These are phyloP conservation scores for Nicotiana obtusifolia DNA, from an alignment of 257 asterid genomes.

Conservation along the genomic window DNA sequence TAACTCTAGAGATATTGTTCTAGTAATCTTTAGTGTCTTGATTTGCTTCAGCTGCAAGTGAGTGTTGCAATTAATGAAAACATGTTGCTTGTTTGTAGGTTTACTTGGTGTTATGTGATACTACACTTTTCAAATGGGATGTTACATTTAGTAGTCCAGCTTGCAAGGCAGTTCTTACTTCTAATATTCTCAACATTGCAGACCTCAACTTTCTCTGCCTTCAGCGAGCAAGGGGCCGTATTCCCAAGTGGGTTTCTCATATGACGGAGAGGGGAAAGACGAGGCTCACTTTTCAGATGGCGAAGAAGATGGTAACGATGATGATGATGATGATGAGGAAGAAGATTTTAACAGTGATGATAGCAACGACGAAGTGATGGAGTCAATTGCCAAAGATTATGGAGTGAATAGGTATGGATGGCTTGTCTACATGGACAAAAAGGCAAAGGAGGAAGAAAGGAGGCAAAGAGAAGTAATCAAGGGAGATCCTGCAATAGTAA, in stretches of 20 bases:
- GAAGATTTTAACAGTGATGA: slow-evolving; percentile 90
- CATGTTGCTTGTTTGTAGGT: not conserved
- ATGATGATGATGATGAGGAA: slow-evolving; percentile 71
- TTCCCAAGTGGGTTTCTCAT: slow-evolving; percentile 97
- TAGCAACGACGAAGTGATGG: slow-evolving; percentile 91
- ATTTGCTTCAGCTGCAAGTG: not conserved
- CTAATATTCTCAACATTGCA: slow-evolving; percentile 15
- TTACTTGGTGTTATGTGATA: slow-evolving; percentile 2
- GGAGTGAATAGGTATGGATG: slow-evolving; percentile 97
- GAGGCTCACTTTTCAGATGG: slow-evolving; percentile 60
- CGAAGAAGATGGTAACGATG: slow-evolving; percentile 80
- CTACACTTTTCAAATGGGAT: not conserved
- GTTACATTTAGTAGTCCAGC: not conserved
- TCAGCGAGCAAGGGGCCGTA: slow-evolving; percentile 74
- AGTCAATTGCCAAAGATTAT: slow-evolving; percentile 88
- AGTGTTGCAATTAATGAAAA: not conserved
- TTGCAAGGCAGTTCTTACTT: not conserved
- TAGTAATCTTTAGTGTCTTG: not conserved
- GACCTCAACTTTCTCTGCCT: slow-evolving; percentile 61
- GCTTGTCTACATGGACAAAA: slow-evolving; percentile 97
- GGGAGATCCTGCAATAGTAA: slow-evolving; percentile 95
- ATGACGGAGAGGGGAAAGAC: slow-evolving; percentile 74
- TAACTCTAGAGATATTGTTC: not conserved
- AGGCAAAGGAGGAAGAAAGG: slow-evolving; percentile 90
- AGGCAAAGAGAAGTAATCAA: slow-evolving; percentile 93